A percentile compares a stretch with the other conserved stretches of the same genome.
Evolutionary conservation across 352 stramenopile species (phyloP).

Genomic region (Pythium brachiatum): DNA sequence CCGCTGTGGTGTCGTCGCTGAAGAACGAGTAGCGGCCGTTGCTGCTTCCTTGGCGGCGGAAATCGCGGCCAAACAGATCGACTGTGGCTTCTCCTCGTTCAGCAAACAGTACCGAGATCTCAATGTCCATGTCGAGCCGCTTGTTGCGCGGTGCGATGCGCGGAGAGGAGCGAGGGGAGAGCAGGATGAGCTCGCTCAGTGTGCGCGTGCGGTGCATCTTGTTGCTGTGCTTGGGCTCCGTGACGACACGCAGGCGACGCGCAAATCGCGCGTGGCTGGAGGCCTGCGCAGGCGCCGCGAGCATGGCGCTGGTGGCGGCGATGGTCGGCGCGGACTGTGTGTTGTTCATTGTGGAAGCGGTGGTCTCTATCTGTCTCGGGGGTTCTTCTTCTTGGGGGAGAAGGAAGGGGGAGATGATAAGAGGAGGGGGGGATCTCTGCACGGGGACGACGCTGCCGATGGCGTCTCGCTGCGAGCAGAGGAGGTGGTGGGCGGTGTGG

Average conservation of each 20-base stretch:
- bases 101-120: slow-evolving; percentile 67
- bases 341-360: slow-evolving; percentile 28
- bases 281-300: not conserved
- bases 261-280: slow-evolving; percentile 36
- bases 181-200: slow-evolving; percentile 70
- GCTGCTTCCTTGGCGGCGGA: slow-evolving; percentile 17
- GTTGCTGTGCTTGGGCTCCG: slow-evolving; percentile 80
- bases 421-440: slow-evolving; percentile 5
- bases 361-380: not conserved
- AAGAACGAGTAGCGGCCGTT: slow-evolving; percentile 22
- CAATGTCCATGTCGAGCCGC: slow-evolving; percentile 85
- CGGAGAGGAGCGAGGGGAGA: slow-evolving; percentile 61
- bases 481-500: not conserved
- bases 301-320: not conserved
- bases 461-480: slow-evolving; percentile 21
- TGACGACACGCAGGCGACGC: slow-evolving; percentile 72
- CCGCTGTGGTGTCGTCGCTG: slow-evolving; percentile 16
- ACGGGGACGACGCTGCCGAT: slow-evolving; percentile 16
- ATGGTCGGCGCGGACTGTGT: not conserved
- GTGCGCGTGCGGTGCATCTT: slow-evolving; percentile 84
- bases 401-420: not conserved
- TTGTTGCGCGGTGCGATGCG: slow-evolving; percentile 57
- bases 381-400: not conserved
- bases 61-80: slow-evolving; percentile 43
- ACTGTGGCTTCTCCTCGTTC: slow-evolving; percentile 62